Conservation (phyloP, 2,329 filamentous ascomycete species). For the Talaromyces sp. region DNA sequence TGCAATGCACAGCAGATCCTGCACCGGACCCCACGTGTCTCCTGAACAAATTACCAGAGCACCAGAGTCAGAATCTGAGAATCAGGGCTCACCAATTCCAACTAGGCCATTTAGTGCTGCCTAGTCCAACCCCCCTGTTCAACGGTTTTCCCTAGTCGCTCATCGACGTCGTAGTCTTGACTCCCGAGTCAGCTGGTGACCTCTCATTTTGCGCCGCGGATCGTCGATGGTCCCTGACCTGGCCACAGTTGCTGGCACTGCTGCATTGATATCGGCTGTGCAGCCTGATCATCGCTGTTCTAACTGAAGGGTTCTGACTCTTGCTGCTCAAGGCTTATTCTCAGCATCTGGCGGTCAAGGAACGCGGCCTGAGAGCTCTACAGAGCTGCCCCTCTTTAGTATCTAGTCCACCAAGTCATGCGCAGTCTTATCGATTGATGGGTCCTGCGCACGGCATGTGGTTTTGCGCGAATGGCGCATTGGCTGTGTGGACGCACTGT, state of each 20-base stretch:
- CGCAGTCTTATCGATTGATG: background rate
- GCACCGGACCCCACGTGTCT: background rate
- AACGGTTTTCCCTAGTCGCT: background rate
- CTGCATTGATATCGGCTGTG: background rate
- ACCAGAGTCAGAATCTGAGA: no score
- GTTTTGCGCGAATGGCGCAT: background rate
- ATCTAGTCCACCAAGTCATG: no score
- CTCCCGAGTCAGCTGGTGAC: background rate
- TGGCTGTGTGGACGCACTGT: no score
- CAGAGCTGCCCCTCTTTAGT: background rate
- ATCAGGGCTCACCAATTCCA: no score
- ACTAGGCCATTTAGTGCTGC: background rate
- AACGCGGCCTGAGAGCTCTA: background rate
- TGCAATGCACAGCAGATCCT: constrained; percentile 1
- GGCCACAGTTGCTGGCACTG: background rate
- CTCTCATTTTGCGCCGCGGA: no score
- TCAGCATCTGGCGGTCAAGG: background rate
- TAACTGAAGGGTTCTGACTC: no score
- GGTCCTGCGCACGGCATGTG: background rate
- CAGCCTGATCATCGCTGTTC: background rate
- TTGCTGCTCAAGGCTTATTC: background rate
- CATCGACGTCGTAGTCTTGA: no score
- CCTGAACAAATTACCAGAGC: background rate
- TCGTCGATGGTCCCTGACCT: background rate
- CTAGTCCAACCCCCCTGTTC: background rate